Conservation (phyloP, 352 stramenopile species). For the Phytophthora cryptogea region DNA sequence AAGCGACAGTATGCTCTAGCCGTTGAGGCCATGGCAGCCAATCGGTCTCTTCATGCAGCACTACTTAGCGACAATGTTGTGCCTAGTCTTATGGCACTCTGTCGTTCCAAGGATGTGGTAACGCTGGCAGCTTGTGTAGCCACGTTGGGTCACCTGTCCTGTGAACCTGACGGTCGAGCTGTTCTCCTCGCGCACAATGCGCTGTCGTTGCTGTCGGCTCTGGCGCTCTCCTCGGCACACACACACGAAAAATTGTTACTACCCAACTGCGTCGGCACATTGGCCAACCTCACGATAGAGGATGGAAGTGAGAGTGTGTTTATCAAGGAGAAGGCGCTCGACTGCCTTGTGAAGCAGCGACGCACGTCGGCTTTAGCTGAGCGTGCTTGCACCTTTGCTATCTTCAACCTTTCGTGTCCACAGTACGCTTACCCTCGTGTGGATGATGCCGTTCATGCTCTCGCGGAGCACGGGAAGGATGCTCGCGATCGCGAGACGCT, state of each 20-base stretch:
- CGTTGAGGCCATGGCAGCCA: conserved; percentile 69
- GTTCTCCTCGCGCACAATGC: conserved; percentile 62
- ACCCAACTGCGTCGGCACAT: conserved; percentile 51
- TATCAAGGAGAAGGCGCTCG: conserved; percentile 77
- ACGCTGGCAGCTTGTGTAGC: conserved; percentile 59
- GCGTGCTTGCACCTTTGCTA: conserved; percentile 47
- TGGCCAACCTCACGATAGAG: conserved; percentile 80
- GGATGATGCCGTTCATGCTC: conserved; percentile 63
- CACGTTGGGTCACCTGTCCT: conserved; percentile 61
- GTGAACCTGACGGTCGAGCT: conserved; percentile 46
- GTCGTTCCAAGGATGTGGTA: conserved; percentile 61
- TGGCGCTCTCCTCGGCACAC: conserved; percentile 33
- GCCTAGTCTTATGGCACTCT: conserved; percentile 59
- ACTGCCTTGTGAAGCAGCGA: conserved; percentile 59
- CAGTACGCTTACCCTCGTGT: conserved; percentile 69
- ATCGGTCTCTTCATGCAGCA: conserved; percentile 49
- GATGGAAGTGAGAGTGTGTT: conserved; percentile 65
- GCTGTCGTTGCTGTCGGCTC: conserved; percentile 42
- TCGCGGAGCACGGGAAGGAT: conserved; percentile 57
- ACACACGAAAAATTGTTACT: conserved; percentile 36
- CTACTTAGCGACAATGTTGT: conserved; percentile 69
- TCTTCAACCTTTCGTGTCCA: conserved; percentile 75
- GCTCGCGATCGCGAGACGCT: conserved; percentile 47
- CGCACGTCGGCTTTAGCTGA: conserved; percentile 43
- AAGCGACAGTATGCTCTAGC: conserved; percentile 72